phyloP scores from a whole-genome alignment of 2,329 filamentous ascomycete genomes.

The Myriosclerotinia duriaeana region DNA sequence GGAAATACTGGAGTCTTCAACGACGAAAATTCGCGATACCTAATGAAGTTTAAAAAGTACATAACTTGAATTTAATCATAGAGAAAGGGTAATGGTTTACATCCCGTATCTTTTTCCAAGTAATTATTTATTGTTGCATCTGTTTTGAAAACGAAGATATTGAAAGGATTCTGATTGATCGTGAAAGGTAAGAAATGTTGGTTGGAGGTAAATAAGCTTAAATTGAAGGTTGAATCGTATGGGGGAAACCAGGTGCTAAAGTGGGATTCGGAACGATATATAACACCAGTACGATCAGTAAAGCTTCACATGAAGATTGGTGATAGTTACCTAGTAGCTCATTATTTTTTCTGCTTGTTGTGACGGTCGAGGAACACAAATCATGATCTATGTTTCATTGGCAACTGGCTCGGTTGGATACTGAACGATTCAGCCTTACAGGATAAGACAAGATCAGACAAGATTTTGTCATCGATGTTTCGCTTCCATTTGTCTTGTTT shows the following conservation, averaged over 20 bases:
- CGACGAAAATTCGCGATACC: conserved; percentile 18
- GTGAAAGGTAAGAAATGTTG: not conserved
- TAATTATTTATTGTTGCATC: not conserved
- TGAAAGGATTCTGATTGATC: not conserved
- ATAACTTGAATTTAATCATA: conserved; percentile 4
- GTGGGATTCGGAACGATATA: not conserved
- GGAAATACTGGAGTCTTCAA: conserved; percentile 25
- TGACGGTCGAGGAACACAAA: not conserved
- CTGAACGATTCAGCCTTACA: conserved; percentile 13
- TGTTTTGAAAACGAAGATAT: not conserved
- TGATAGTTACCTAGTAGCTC: not conserved
- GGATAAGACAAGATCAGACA: conserved; percentile 18
- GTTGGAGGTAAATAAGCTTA: not conserved
- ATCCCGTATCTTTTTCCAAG: not conserved
- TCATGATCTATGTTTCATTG: not conserved
- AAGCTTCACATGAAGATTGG: not conserved
- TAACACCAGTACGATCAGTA: not conserved
- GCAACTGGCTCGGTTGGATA: conserved; percentile 8
- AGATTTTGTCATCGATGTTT: not conserved
- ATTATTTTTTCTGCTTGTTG: not conserved
- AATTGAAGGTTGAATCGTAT: not conserved
- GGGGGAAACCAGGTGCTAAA: not conserved
- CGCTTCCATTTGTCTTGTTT: not conserved
- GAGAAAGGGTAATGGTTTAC: not conserved
- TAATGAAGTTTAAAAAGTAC: conserved; percentile 19